phyloP scores from a whole-genome alignment of 495 filamentous ascomycete genomes.

The Stereocaulon alpinum region DNA sequence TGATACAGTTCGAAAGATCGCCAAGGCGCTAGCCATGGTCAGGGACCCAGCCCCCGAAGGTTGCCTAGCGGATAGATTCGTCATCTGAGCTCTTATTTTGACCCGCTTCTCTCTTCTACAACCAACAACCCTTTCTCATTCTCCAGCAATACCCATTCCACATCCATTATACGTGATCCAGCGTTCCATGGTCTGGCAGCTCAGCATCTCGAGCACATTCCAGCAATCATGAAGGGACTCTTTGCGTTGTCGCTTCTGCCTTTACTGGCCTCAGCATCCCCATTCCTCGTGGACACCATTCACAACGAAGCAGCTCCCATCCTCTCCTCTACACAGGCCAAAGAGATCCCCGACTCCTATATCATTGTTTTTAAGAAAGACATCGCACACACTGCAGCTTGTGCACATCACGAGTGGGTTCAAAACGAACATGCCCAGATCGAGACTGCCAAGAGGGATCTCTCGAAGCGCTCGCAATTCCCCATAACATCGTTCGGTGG shows the following conservation, averaged over 20 bases:
- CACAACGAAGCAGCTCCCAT: conserved; percentile 82
- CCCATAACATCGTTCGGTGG: conserved; percentile 66
- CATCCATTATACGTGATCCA: conserved; percentile 9
- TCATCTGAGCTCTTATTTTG: not conserved
- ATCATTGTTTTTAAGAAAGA: conserved; percentile 99
- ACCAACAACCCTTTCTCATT: conserved; percentile 25
- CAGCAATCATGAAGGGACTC: conserved; percentile 61
- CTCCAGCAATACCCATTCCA: conserved; percentile 14
- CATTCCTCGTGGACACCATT: conserved; percentile 66
- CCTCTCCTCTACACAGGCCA: conserved; percentile 64
- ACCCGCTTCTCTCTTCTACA: conserved; percentile 32
- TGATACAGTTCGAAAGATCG: not conserved
- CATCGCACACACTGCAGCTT: conserved; percentile 53
- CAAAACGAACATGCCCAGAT: conserved; percentile 63
- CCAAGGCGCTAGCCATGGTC: conserved; percentile 1
- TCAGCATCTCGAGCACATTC: conserved; percentile 13
- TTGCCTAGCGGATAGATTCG: not conserved
- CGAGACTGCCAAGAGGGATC: conserved; percentile 56
- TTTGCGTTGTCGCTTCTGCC: conserved; percentile 54
- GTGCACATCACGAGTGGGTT: conserved; percentile 83
- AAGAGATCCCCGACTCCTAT: conserved; percentile 81
- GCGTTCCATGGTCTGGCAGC: conserved; percentile 10
- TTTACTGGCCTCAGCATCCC: conserved; percentile 60
- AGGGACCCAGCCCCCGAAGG: not conserved
- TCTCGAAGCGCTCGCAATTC: conserved; percentile 80